Base-by-base conservation (phyloP, 768 basidiomycete genomes). In the Harrya chromipes region DNA sequence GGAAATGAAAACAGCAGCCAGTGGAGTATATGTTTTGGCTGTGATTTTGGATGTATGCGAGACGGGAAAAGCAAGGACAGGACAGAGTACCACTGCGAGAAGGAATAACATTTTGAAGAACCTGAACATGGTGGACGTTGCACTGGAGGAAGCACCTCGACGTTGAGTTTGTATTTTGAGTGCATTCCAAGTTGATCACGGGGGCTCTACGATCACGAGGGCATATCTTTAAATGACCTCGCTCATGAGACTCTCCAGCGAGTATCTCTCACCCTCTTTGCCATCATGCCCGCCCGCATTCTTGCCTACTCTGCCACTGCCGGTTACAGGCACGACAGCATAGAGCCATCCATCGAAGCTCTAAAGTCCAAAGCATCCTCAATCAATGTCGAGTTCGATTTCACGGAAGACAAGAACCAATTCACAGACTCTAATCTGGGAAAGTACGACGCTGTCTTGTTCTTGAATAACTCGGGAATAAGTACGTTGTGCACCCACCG, bases 271-370 rank as follows among this genome's bases (percentile, higher is more conserved):
- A 29, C 11, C 23, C 36, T 29, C 26, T 9, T 29, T 13, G 7
- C 6, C 5, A 50, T 37, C 17, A 69, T 67, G 66, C 47, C 68
- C n/a, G 49, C 67, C 20, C 64, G 66, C 39, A 62, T 88, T 9
- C 71, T 87, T 29, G 77, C 83, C 16, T 87, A 82, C 55, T 80
- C 84, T 19, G 78, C 78, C 2, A 88, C 84, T 1, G 61, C 66
- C 6, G 78, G 75, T 5, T 90, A 77, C 64, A 72, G 85, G 50
- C 88, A 90, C 58, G 87, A 87, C 52, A 85, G 83, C 4, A 90
- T 90, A 48, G 87, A 87, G 0, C 79, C 81, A 1, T 85, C 87
- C 4, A 78, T 86, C 23, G 66, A 77, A 37, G 78, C 77, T 0
- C 65, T 90, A 35, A 74, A 75, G 48, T 62, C 70, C 1, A 72